Evolutionary conservation across 1,139 yeast genomes (phyloP), one percentile per base, ranked within the genome.

Genomic region (Lodderomyces pseudojiufengensis): DNA sequence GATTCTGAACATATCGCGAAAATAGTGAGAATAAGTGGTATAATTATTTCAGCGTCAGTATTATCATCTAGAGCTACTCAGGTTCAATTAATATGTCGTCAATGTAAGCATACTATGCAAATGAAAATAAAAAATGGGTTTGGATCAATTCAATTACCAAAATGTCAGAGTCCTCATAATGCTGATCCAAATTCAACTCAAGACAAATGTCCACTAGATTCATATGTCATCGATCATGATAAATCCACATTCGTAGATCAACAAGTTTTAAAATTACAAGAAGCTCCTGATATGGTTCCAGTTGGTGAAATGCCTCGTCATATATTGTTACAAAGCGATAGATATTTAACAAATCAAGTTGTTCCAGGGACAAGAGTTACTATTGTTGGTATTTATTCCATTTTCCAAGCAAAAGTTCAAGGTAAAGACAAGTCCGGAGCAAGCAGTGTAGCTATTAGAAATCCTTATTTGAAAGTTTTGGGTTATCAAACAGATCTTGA

Each of bases 271-370:
- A 94, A 94, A 57, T 70, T 94, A 37, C 99, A 92, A 58, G 99
- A 92, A 56, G 75, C 95, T 11, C 97, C 98, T 10, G 98, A 92
- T 57, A 84, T 86, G 83, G 97, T 92, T 1, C 99, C 98, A 2
- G 95, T 92, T 14, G 98, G 99, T 45, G 99, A 92, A 65, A 84
- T 92, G 90, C 99, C 99, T 10, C 78, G 99, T 49, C 95, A 92
- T 52, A 84, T 94, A 35, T 60, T 87, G 43, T 70, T 94, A 48
- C 86, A 94, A 34, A 86, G 90, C 14, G 98, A 94, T 56, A 75
- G 98, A 46, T 85, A 86, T 48, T 68, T 92, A 57, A 84, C 97
- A 18, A 92, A 92, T 63, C 80, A 77, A 46, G 92, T 92, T 22
- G 85, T 90, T 24, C 99, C 99, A 0, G 99, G 99, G 31, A 86